Base-by-base conservation (phyloP, 1,139 yeast genomes). In the Pneumocystis murina region DNA sequence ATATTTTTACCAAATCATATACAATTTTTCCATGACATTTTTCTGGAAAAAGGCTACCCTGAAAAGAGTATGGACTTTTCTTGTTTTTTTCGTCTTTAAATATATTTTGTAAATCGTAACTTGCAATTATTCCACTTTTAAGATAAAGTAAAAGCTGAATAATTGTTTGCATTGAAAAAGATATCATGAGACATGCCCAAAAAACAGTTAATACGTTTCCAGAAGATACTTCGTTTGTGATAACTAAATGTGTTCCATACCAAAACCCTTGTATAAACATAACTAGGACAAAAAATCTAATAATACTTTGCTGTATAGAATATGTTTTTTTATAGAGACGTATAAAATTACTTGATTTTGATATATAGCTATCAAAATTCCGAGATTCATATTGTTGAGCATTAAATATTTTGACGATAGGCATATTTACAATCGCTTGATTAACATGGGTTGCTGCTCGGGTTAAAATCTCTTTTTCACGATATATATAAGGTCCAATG, bases 191-290 rank as follows among this genome's bases (percentile, higher is more conserved):
- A 70, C 96, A 88, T 8, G 95, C 80, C 70, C 89, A 84, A 70
- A 92, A 89, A 41, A 95, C 86, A 0, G 96, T 86, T 64, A 92
- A 78, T 0, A 91, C 87, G 57, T 83, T 80, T 17, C 86, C 85
- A 0, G 88, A 76, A 1, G 76, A 69, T 12, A 84, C 71, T 20
- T 79, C 77, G 0, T 82, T 82, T 3, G 74, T 72, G 59, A 75
- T 74, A 3, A 89, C 84, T 77, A 87, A 79, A 62, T 78, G 76
- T 54, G 85, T 81, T 2, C 97, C 98, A 74, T 84, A 91, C 87
- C 95, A 90, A 70, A 91, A 87, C 0, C 94, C 95, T 72, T 89
- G 96, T 1, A 90, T 87, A 76, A 91, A 90, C 84, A 89, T 85
- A 70, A 84, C 71, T 54, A 88, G 76, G 0, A 85, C 78, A 7